A percentile compares a stretch with the other conserved stretches of the same genome.
Evolutionary conservation across 371 early-diverging fungal genomes (phyloP).

Genomic region (Saksenaea oblongispora): DNA sequence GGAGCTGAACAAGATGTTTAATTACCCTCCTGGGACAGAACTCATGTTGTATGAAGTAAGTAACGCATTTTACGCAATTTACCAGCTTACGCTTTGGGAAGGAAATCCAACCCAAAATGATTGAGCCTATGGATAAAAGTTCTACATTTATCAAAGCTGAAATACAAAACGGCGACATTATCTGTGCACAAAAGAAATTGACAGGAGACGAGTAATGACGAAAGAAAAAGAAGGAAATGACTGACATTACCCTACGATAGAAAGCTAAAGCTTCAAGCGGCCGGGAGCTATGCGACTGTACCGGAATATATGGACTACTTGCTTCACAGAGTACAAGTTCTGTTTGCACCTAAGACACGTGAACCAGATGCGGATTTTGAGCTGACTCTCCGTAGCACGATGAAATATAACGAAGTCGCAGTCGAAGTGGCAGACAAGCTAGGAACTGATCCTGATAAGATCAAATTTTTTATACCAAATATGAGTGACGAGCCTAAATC

Average conservation of each 20-base stretch:
- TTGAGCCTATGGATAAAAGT: conserved; percentile 60
- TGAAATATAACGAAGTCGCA: conserved; percentile 15
- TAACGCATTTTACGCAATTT: background rate
- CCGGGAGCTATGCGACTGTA: conserved; percentile 35
- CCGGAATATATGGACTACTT: conserved; percentile 71
- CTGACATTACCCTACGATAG: background rate
- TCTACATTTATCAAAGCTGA: conserved; percentile 65
- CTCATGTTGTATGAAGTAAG: conserved; percentile 69
- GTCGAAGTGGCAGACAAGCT: conserved; percentile 4
- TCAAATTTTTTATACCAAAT: conserved; percentile 12
- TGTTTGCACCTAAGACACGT: conserved; percentile 56
- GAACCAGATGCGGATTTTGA: conserved; percentile 12
- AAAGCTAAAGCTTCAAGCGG: background rate
- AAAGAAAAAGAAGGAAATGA: background rate
- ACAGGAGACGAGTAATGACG: conserved; percentile 51
- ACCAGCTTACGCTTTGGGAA: background rate
- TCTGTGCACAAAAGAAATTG: conserved; percentile 70
- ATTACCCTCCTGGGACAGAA: conserved; percentile 53
- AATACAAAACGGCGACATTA: conserved; percentile 82
- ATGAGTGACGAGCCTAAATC: conserved; percentile 15
- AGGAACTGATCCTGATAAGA: conserved; percentile 11
- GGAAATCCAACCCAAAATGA: conserved; percentile 8
- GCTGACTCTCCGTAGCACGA: conserved; percentile 8
- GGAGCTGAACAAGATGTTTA: conserved; percentile 46
- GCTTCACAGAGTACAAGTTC: conserved; percentile 60